A percentile compares a stretch with the other conserved stretches of the same genome.
Evolutionary conservation across 148 eudicot genomes (phyloP).

Genomic region (Simmondsia chinensis): DNA sequence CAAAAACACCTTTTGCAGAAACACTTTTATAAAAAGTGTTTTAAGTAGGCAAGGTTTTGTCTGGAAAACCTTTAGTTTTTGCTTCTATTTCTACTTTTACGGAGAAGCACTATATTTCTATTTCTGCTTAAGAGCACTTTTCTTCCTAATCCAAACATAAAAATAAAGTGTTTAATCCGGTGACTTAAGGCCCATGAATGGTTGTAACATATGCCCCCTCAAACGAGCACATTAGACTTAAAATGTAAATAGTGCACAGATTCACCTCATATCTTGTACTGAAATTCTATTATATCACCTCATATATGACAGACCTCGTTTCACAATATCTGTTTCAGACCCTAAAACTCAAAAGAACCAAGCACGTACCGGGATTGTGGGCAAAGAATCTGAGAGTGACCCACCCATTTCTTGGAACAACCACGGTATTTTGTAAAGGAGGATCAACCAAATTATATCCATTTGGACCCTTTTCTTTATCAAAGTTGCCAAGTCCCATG

Average conservation of each 20-base stretch:
- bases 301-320: neutral
- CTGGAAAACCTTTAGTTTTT: no score
- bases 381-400: slow-evolving; percentile 23
- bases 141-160: no score
- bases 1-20: neutral
- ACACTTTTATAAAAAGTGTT: neutral
- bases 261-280: no score
- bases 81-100: no score
- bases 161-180: no score
- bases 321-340: neutral
- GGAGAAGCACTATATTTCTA: no score
- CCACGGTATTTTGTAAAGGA: slow-evolving; percentile 16
- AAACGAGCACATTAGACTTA: no score
- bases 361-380: slow-evolving; percentile 22
- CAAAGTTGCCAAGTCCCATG: slow-evolving; percentile 22
- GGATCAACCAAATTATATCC: slow-evolving; percentile 25
- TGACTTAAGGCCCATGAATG: no score
- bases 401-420: slow-evolving; percentile 28
- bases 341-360: neutral
- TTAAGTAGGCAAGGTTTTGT: no score
- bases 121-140: no score
- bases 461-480: slow-evolving; percentile 11
- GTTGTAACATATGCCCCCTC: no score
- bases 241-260: no score
- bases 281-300: neutral